Percentiles rank a stretch among this genome's conserved stretches.
Conservation (phyloP, 1,284 basidiomycete species). For the Athelia psychrophila region DNA sequence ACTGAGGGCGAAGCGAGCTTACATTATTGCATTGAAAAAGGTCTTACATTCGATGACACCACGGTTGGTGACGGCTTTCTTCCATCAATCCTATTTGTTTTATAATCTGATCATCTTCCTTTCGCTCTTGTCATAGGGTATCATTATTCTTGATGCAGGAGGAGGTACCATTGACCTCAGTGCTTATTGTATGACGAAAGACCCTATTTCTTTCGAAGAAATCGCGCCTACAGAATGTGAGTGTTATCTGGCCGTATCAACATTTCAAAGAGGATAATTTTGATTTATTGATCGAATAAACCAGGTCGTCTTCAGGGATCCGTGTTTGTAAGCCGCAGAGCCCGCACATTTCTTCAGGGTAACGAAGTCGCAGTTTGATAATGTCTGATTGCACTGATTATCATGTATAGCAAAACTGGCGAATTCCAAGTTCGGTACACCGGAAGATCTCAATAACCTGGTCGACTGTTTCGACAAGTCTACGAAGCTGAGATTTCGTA, state of each 20-base stretch:
- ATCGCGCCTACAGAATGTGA: conserved; percentile 30
- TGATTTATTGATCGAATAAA: not conserved
- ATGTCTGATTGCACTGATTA: not conserved
- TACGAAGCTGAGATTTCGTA: conserved; percentile 38
- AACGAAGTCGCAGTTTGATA: conserved; percentile 20
- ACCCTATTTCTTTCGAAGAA: conserved; percentile 22
- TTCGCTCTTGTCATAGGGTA: conserved; percentile 26
- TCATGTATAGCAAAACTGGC: conserved; percentile 28
- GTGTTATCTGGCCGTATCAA: conserved; percentile 7
- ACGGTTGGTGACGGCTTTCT: conserved; percentile 24
- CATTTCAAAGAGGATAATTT: not conserved
- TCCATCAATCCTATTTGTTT: conserved; percentile 8
- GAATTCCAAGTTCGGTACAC: conserved; percentile 30
- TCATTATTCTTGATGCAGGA: conserved; percentile 49
- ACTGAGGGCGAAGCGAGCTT: conserved; percentile 51
- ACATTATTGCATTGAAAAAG: conserved; percentile 41
- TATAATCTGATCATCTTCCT: conserved; percentile 2
- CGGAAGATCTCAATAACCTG: conserved; percentile 29
- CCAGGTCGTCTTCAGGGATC: conserved; percentile 32
- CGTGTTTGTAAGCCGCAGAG: conserved; percentile 30
- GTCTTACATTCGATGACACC: conserved; percentile 33
- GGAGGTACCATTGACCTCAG: conserved; percentile 44
- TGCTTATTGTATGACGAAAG: conserved; percentile 24
- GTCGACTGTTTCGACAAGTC: conserved; percentile 35
- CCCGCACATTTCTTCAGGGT: conserved; percentile 27